phyloP scores from a whole-genome alignment of 768 basidiomycete species.

The Leccinum imitatum region DNA sequence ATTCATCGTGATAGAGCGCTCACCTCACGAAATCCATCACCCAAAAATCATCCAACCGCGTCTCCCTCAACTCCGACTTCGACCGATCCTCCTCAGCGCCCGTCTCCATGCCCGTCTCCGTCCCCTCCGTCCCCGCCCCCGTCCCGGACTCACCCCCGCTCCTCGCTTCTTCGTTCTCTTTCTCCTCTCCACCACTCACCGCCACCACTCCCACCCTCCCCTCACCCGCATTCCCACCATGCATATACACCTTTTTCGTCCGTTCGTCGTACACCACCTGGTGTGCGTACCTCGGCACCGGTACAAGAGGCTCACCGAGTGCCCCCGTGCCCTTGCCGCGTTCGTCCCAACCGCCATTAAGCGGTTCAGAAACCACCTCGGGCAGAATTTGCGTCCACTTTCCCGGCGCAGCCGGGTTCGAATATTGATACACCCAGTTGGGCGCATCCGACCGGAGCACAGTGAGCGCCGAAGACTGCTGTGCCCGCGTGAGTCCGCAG shows the following conservation, averaged over 20 bases:
- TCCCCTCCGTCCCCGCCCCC: slow-evolving; percentile 27
- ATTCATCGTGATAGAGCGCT: slow-evolving; percentile 9
- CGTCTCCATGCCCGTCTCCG: neutral
- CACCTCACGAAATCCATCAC: slow-evolving; percentile 67
- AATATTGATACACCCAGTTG: slow-evolving; percentile 71
- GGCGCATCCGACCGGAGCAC: slow-evolving; percentile 48
- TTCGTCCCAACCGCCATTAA: neutral
- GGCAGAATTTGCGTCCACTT: slow-evolving; percentile 63
- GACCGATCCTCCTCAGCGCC: slow-evolving; percentile 13
- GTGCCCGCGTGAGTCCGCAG: slow-evolving; percentile 52
- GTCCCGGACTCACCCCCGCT: neutral
- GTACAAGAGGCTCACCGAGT: slow-evolving; percentile 34
- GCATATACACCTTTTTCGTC: slow-evolving; percentile 59
- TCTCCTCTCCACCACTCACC: slow-evolving; percentile 21
- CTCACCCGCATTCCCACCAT: slow-evolving; percentile 73
- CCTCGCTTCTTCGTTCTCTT: slow-evolving; percentile 20
- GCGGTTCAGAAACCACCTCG: slow-evolving; percentile 21
- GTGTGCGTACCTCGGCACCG: slow-evolving; percentile 71
- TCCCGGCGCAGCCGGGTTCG: slow-evolving; percentile 49
- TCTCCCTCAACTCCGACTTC: slow-evolving; percentile 32
- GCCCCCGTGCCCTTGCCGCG: neutral
- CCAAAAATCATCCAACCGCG: slow-evolving; percentile 77
- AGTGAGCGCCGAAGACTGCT: slow-evolving; percentile 39
- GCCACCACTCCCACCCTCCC: slow-evolving; percentile 17
- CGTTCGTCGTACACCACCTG: slow-evolving; percentile 66